Base-by-base conservation (phyloP, 2,329 filamentous ascomycete species). In the Endoconidiophora polonica region DNA sequence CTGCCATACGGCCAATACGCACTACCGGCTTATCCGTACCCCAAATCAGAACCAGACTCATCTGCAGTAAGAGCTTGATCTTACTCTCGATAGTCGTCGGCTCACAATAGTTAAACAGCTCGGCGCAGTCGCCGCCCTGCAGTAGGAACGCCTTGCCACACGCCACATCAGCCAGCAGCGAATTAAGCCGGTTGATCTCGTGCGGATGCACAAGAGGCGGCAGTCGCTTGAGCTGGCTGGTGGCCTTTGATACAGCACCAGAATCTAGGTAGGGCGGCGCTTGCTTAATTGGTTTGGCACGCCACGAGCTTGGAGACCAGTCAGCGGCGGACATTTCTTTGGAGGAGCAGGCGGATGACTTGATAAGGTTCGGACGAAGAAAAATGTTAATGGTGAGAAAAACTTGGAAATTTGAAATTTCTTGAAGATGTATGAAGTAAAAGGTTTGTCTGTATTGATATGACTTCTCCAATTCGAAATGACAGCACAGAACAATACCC, bases 91-190 rank as follows among this genome's bases (percentile, higher is more conserved):
- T 95, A 56, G 84, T 83, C 12, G 76, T 75, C 62, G 87, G 82
- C 58, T 84, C 81, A 66, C 91, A 98, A 70, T 98, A 98, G 65
- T 91, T 86, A 60, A 98, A 98, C 7, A 96, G 75, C 68, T 98
- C 91, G 14, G 91, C 91, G 61, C 91, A 98, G 67, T 98, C 91
- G 55, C 90, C 91, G 54, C 91, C 91, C 68, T 98, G 91, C 3
- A 98, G 77, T 7, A 98, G 72, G 63, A 98, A 96, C 10, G 90
- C 86, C 56, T 90, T 87, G 33, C 91, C 91, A 36, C 83, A 70
- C 4, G 91, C 91, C 4, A 94, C 91, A 67, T 94, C 86, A 53
- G 78, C 77, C 20, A 98, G 73, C 58, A 77, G 81, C 48, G 77
- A 71, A 61, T 87, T 87, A 48, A 98, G 74, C 55, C 77, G 81